phyloP scores from a whole-genome alignment of 805 yeast species.

The Debaryomyces maramus region DNA sequence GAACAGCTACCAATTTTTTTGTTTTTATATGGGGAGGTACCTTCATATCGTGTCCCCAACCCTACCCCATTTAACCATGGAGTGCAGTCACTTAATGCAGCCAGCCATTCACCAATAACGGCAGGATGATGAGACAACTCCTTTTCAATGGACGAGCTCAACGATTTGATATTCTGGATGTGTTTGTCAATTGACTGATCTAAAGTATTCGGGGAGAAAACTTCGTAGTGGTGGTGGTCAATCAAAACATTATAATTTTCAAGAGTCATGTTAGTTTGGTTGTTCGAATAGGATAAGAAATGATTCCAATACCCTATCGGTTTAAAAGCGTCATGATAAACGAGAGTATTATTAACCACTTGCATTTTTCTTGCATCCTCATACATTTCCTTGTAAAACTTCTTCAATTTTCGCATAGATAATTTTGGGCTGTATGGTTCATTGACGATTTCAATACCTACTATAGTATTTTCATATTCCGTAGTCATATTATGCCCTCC shows the following conservation, averaged over 20 bases:
- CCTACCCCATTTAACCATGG: constrained; percentile 70
- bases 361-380: constrained; percentile 31
- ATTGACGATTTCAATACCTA: constrained; percentile 42
- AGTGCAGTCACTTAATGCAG: constrained; percentile 70
- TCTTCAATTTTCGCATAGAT: constrained; percentile 19
- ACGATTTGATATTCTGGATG: constrained; percentile 30
- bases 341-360: constrained; percentile 41
- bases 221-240: constrained; percentile 44
- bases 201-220: constrained; percentile 28
- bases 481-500: constrained; percentile 26
- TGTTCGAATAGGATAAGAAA: constrained; percentile 28
- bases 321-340: constrained; percentile 68
- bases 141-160: constrained; percentile 31
- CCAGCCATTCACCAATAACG: constrained; percentile 70
- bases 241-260: constrained; percentile 34
- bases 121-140: constrained; percentile 46
- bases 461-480: constrained; percentile 30
- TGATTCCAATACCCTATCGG: constrained; percentile 55
- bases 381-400: constrained; percentile 32
- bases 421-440: constrained; percentile 36
- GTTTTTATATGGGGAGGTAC: constrained; percentile 34
- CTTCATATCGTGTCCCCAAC: constrained; percentile 63
- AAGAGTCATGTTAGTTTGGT: constrained; percentile 15
- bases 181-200: constrained; percentile 30
- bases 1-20: constrained; percentile 45